Base-by-base conservation (phyloP, 2,329 filamentous ascomycete species). In the Fusarium odoratissimum region DNA sequence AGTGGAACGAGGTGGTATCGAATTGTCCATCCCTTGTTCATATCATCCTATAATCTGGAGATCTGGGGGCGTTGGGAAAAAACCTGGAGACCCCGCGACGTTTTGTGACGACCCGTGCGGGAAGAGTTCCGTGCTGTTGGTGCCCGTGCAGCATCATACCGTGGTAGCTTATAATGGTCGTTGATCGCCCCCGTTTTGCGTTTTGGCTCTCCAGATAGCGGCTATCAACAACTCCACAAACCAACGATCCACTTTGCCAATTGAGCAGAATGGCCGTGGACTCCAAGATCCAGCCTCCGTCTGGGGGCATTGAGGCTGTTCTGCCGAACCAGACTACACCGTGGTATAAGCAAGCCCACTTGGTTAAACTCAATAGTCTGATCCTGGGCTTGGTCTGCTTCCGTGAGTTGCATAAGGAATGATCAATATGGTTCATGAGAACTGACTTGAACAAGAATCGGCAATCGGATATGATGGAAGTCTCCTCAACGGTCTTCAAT, bases 51-150 rank as follows among this genome's bases (percentile, higher is more conserved):
- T 46, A 44, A 67, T 23, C 55, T 67, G 49, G 63, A 49, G 37
- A 60, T 30, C 44, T 42, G 42, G 55, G 55, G 51, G 52, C 1
- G 3, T n/a, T 0, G 42, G 11, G 44, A 45, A 64, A 40, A n/a
- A 44, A 60, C n/a, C 62, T 67, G 62, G 61, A 67, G 63, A 67
- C 64, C 64, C 64, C 64, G 19, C 63, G 46, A 44, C 46, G n/a
- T 40, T 33, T 38, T n/a, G 31, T 21, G 38, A 61, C 14, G 19
- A 54, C 49, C 63, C 28, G 55, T 38, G 23, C 41, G 40, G 40
- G 40, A 25, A n/a, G 9, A 28, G 19, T 42, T 54, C 42, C 30
- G 31, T 52, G 6, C 28, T n/a, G 19, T n/a, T 13, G 23, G 23
- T 7, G 56, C 25, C 35, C 44, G 33, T 52, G 45, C 28, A 37